Base-by-base conservation (phyloP, 345 rosid species). In the Pistacia atlantica region DNA sequence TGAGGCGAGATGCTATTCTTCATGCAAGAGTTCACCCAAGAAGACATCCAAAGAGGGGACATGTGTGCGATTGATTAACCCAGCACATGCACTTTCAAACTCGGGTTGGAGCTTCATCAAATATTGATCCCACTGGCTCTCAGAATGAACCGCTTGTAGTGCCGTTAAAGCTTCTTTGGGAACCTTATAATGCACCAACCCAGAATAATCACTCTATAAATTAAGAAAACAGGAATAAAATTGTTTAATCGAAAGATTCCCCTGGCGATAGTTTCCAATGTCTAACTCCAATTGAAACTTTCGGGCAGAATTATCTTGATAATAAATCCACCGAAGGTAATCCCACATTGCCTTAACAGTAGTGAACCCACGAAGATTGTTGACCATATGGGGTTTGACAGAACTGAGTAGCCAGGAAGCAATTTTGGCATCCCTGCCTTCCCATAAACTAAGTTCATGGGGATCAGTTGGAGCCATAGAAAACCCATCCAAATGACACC, bases 1-100 rank as follows among this genome's bases (percentile, higher is more conserved):
- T 55, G 16, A 55, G 18, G 49, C 49, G 16, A 55, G n/a, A 55
- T 5, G 18, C n/a, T n/a, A n/a, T n/a, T n/a, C n/a, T n/a, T n/a
- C n/a, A n/a, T n/a, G n/a, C n/a, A n/a, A n/a, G n/a, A n/a, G n/a
- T n/a, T n/a, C n/a, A n/a, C n/a, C n/a, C n/a, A n/a, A n/a, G n/a
- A n/a, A n/a, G n/a, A n/a, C 11, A 31, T 70, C 75, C 35, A 77
- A 69, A 10, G 52, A 68, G 13, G 79, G 61, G 10, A 37, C 16
- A 18, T 49, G 74, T 16, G n/a, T 5, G 2, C 14, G 65, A 35
- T 72, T 13, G 20, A 55, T 57, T 3, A 18, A 4, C 57, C 13
- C 12, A n/a, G 61, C 62, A 4, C 75, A n/a, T 22, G 65, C 33
- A 72, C 16, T 18, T n/a, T 75, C 45, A 55, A 66, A 75, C 3